Evolutionary conservation across 1,284 basidiomycete genomes (phyloP).

Genomic region (Sporisorium scitamineum): DNA sequence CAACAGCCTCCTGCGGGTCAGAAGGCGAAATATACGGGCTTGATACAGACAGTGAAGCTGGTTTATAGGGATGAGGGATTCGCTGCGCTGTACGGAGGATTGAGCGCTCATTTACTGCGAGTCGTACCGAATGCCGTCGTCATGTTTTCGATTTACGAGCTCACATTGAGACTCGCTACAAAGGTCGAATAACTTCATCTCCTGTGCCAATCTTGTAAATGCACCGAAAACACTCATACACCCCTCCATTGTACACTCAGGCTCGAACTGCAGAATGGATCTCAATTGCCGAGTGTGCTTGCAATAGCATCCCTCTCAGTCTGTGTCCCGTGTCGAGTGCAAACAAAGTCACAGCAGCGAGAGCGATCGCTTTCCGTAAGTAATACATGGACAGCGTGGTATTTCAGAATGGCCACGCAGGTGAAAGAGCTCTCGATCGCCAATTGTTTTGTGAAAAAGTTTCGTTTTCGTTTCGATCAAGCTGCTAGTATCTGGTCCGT

Average conservation of each 20-base stretch:
- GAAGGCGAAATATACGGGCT: constrained; percentile 81
- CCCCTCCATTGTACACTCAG: neutral
- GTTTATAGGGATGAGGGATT: constrained; percentile 91
- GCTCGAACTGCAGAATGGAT: neutral
- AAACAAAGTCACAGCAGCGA: neutral
- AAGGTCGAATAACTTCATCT: constrained; percentile 26
- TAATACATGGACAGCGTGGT: constrained; percentile 3
- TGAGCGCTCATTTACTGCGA: constrained; percentile 93
- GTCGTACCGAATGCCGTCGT: constrained; percentile 97
- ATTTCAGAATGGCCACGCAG: constrained; percentile 7
- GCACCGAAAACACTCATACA: neutral
- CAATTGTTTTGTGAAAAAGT: neutral
- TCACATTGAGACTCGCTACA: constrained; percentile 60
- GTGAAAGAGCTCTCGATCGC: neutral
- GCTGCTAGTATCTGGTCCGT: neutral
- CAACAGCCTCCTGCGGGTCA: constrained; percentile 77
- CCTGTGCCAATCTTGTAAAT: constrained; percentile 4
- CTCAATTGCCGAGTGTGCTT: neutral
- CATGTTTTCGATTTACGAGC: constrained; percentile 80
- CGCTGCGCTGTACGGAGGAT: constrained; percentile 86
- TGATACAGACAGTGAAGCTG: constrained; percentile 85
- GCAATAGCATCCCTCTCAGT: too few relatives aligned
- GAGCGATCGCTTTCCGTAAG: neutral
- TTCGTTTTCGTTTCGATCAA: neutral
- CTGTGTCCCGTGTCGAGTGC: neutral